Evolutionary conservation across 805 yeast genomes (phyloP).

Genomic region (Candida germanica): DNA sequence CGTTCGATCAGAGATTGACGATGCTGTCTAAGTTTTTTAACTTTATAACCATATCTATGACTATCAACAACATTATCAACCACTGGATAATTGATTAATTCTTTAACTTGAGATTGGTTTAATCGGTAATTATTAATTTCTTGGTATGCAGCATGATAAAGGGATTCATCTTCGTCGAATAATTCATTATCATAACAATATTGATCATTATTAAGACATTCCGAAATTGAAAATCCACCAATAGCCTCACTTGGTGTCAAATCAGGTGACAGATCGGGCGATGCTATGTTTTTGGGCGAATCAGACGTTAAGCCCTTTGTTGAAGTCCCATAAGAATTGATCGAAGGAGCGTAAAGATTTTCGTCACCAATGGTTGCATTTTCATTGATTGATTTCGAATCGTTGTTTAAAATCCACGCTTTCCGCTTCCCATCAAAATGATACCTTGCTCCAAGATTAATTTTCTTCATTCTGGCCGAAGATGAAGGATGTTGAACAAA

Average conservation of each 20-base stretch:
- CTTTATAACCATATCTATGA: slow-evolving; percentile 41
- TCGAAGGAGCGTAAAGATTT: slow-evolving; percentile 17
- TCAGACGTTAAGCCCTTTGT: slow-evolving; percentile 29
- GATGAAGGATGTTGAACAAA: slow-evolving; percentile 67
- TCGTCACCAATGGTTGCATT: slow-evolving; percentile 13
- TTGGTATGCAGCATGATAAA: slow-evolving; percentile 29
- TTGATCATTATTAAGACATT: slow-evolving; percentile 19
- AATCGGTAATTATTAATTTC: slow-evolving; percentile 31
- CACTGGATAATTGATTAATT: slow-evolving; percentile 39
- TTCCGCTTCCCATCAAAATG: slow-evolving; percentile 73
- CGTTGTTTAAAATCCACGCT: slow-evolving; percentile 63
- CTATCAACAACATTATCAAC: slow-evolving; percentile 41
- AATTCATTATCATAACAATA: slow-evolving; percentile 30
- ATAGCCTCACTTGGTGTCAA: slow-evolving; percentile 6
- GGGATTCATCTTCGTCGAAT: slow-evolving; percentile 37
- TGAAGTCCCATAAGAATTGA: slow-evolving; percentile 25
- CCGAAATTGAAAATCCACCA: slow-evolving; percentile 18
- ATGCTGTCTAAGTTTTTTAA: slow-evolving; percentile 29
- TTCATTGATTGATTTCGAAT: slow-evolving; percentile 11
- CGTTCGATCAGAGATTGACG: slow-evolving; percentile 11
- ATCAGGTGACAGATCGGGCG: slow-evolving; percentile 16
- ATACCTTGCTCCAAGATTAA: slow-evolving; percentile 81
- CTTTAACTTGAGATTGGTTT: slow-evolving; percentile 32
- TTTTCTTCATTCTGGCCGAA: slow-evolving; percentile 59
- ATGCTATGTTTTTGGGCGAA: slow-evolving; percentile 21